Base-by-base conservation (phyloP, 2,329 filamentous ascomycete species). In the Cercospora citrullina region DNA sequence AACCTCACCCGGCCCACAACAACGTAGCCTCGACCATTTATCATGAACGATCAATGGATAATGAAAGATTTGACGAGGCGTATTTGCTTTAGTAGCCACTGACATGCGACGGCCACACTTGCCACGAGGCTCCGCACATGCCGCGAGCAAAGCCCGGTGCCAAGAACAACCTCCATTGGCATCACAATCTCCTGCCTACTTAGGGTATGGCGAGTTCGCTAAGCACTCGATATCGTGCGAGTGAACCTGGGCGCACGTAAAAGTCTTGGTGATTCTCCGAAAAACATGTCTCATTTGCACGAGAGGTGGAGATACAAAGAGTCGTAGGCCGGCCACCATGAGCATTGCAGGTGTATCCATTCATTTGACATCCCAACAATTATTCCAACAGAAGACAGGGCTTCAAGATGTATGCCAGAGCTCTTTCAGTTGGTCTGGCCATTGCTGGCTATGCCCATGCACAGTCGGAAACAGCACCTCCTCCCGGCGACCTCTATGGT, bases 401-500 rank as follows among this genome's bases (percentile, higher is more conserved):
- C 12, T 14, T 12, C 48, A 28, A 23, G 26, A 58, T 58, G 55
- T 33, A 58, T 14, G n/a, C 26, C 1, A 58, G 55, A 58, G 55
- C 28, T 18, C 8, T 58, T 14, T 58, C 30, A 5, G 3, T 58
- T 5, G 55, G 55, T 6, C 30, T 58, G 28, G 30, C 55, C 8
- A 30, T 58, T 21, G 5, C 55, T 58, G 55, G 55, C 55, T 58
- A 33, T 33, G 8, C 55, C 16, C 7, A 58, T 6, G 55, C 55
- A 26, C 55, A 58, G 28, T 58, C 55, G 16, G 55, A 58, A 33
- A 58, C 55, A 31, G 55, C 55, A 21, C 28, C 55, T 31, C 55
- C 55, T 58, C 55, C 55, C 18, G 55, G 55, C 28, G 55, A 58
- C 16, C 18, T 58, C n/a, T 58, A 58, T 33, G 60, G 62, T 23